Evolutionary conservation across 2,329 filamentous ascomycete genomes (phyloP).

Genomic region (Colletotrichum tamarilloi): DNA sequence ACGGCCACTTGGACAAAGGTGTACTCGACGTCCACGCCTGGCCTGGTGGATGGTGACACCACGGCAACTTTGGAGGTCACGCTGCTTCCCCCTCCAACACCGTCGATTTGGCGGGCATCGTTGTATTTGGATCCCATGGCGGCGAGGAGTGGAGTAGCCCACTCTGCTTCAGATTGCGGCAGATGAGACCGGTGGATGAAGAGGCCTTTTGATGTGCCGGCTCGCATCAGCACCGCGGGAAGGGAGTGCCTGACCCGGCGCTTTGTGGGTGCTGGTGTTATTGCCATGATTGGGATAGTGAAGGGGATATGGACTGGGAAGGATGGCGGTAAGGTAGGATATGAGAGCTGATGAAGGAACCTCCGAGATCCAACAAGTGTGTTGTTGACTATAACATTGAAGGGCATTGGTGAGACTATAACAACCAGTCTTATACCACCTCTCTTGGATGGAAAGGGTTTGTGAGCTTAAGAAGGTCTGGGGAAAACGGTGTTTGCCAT

Average conservation of each 20-base stretch:
- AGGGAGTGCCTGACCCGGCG: constrained; percentile 41
- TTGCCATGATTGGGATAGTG: constrained; percentile 13
- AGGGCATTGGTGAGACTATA: neutral
- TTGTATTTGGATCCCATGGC: constrained; percentile 66
- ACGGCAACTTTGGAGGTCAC: constrained; percentile 72
- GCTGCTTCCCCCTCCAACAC: constrained; percentile 70
- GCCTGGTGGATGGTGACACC: constrained; percentile 53
- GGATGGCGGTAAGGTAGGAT: neutral
- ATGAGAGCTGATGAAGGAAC: neutral
- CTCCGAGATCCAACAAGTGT: neutral
- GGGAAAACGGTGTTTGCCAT: neutral
- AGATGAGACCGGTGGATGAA: constrained; percentile 67
- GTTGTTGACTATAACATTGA: neutral
- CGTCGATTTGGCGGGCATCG: constrained; percentile 69
- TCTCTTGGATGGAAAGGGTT: neutral
- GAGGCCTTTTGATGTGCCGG: constrained; percentile 71
- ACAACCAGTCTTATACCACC: neutral
- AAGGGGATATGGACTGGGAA: neutral
- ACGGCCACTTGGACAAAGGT: constrained; percentile 73
- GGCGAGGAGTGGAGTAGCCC: constrained; percentile 63
- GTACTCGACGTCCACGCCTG: constrained; percentile 67
- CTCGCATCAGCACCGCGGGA: constrained; percentile 69
- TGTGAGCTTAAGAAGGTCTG: neutral
- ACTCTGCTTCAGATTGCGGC: constrained; percentile 55
- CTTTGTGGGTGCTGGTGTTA: constrained; percentile 2